Evolutionary conservation across 2,329 filamentous ascomycete genomes (phyloP), one percentile per base, ranked within the genome.

Genomic region (Sporothrix phasma): DNA sequence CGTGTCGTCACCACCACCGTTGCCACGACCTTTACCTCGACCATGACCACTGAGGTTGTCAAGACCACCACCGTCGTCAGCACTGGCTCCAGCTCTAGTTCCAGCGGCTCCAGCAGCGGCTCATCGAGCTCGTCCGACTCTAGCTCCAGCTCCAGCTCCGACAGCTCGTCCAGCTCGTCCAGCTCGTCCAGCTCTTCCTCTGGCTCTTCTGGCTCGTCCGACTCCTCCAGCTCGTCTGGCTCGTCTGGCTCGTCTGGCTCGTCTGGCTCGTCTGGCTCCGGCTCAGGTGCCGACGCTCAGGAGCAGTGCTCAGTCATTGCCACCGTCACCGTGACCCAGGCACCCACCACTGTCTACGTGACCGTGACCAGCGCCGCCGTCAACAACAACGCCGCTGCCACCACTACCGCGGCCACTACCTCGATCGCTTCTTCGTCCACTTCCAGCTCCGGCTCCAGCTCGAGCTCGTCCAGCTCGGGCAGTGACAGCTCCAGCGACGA

Each of bases 1-100:
- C 70, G 70, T 31, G 64, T 71, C 46, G 68, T 71, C 58, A 71
- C 69, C 64, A 70, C 69, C 41, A 63, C 72, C 60, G 39, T 70
- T 45, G 69, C 69, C 58, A 68, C 69, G 19, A 61, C 63, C 15
- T 46, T 70, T 56, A 65, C 68, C 60, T 68, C 70, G n/a, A 73
- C 71, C 54, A 46, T 72, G 37, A 69, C 68, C 34, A 62, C 67
- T 24, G 66, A 68, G 29, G 62, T 62, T 8, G 60, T 41, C 6
- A 31, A 31, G 19, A 61, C 31, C 29, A 62, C 47, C 37, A 49
- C 63, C 24, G 51, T 63, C 17, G 56, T 66, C 61, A 26, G 43
- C 59, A 37, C 37, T 54, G 66, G 61, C 41, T 47, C 62, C 22
- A 19, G 62, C 45, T 59, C 61, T 37, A 13, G 34, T 37, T 37